Evolutionary conservation across 2,329 filamentous ascomycete species (phyloP), one percentile per base, ranked within the genome.

Genomic region (Hawksworthiomyces lignivorus): DNA sequence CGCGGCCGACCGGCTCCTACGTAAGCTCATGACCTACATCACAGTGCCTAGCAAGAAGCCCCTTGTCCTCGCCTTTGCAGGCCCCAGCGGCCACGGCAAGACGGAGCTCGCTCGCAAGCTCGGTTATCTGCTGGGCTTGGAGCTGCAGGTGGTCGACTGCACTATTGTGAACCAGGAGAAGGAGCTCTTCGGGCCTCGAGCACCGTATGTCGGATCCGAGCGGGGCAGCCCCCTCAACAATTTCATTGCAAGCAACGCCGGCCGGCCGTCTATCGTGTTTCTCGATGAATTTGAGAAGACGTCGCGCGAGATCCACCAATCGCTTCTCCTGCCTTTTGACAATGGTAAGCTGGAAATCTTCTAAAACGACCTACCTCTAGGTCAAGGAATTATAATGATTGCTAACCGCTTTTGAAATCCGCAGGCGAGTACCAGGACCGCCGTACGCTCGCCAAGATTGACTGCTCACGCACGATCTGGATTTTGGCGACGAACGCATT

Each of bases 241-340:
- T 12, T 47, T 47, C 19, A 17, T 47, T 9, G 34, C 33, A 2
- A 28, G 17, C 14, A 19, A 44, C 34, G 14, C n/a, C 14, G 30
- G 37, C 8, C 37, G 14, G 3, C 43, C 10, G 19, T 41, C 38
- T 2, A 19, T 45, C n/a, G 43, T 45, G 3, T 45, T 45, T n/a
- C 41, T 47, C 4, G 45, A 47, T 38, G 45, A 47, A 26, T 47
- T 47, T 28, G 45, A 47, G 17, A 47, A 47, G 41, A 39, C 45
- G 10, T 27, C 41, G 2, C 14, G 10, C 6, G 10, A 39, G 8
- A 44, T 44, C 26, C 45, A 47, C 37, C 18, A 47, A 20, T 7
- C 45, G 2, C 41, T 47, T 3, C 27, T 47, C 15, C 15, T 47
- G 29, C 41, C 45, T 4, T 47, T 47, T 39, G 45, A 40, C 26